Evolutionary conservation across 2,329 filamentous ascomycete species (phyloP).

Genomic region (Penicillium concentricum): DNA sequence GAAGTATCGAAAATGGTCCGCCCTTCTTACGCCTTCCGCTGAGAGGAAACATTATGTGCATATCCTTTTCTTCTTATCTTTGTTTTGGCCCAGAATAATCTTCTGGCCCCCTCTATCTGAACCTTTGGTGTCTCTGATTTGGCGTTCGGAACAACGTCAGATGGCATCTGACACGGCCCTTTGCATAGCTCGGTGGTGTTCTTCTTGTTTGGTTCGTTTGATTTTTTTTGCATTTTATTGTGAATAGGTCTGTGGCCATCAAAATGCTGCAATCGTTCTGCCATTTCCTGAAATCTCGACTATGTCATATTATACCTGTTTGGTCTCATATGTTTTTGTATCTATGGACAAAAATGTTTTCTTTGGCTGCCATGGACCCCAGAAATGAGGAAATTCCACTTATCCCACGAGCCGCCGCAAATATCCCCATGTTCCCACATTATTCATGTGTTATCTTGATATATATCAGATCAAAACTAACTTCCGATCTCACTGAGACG

Average conservation of each 20-base stretch:
- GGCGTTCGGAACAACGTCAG: slow-evolving; percentile 4
- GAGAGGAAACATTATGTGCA: not conserved
- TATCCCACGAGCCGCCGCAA: not conserved
- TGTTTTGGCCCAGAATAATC: slow-evolving; percentile 8
- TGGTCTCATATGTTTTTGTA: not conserved
- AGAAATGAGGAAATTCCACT: not conserved
- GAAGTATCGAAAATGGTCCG: slow-evolving; percentile 41
- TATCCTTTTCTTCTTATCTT: not conserved
- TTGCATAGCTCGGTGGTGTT: slow-evolving; percentile 15
- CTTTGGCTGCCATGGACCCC: not conserved
- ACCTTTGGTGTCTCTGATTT: not conserved
- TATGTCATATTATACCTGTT: not conserved
- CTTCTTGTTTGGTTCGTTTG: not conserved
- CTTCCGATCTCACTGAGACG: not conserved
- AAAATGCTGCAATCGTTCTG: not conserved
- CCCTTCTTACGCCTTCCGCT: slow-evolving; percentile 46
- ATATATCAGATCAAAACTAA: not conserved
- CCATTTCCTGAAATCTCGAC: not conserved
- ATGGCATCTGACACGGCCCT: not conserved
- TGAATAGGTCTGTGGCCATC: not conserved
- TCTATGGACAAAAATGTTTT: not conserved
- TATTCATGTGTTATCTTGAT: not conserved
- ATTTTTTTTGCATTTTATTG: not conserved
- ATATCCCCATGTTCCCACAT: not conserved
- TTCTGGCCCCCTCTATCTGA: not conserved